Conservation (phyloP, 352 stramenopile genomes). For the Globisporangium nagaii region DNA sequence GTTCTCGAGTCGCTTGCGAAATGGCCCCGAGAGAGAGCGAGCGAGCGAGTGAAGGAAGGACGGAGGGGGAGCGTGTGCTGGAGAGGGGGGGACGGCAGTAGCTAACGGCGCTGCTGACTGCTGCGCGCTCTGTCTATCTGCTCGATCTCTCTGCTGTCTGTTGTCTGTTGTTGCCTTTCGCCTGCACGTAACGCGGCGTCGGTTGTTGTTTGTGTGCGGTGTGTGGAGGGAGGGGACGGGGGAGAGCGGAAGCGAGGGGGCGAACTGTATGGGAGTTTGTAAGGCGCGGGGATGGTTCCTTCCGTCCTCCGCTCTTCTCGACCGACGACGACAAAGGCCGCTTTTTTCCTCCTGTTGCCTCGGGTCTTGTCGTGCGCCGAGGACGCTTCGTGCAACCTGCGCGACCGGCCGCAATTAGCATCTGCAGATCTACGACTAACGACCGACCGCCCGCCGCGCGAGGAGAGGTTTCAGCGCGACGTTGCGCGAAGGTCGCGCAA, state of each 20-base stretch:
- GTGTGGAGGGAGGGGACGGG: no score
- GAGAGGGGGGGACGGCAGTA: not conserved
- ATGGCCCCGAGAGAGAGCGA: not conserved
- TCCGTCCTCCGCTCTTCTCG: slow-evolving; percentile 3
- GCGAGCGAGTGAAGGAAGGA: not conserved
- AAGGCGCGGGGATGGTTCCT: not conserved
- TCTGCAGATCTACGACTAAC: not conserved
- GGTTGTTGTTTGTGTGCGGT: not conserved
- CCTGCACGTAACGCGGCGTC: slow-evolving; percentile 4
- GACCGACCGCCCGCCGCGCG: slow-evolving; percentile 4
- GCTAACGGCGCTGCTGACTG: slow-evolving; percentile 1
- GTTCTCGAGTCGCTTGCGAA: slow-evolving; percentile 7
- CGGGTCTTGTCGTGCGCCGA: slow-evolving; percentile 2
- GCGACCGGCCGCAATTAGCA: slow-evolving; percentile 7
- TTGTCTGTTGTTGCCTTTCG: no score
- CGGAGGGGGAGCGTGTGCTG: not conserved
- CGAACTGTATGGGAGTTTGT: not conserved
- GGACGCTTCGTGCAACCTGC: slow-evolving; percentile 16
- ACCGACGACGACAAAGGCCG: slow-evolving; percentile 6
- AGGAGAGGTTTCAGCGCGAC: slow-evolving; percentile 9
- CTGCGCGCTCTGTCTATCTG: slow-evolving; percentile 4
- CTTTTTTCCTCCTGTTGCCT: no score
- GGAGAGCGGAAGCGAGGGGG: not conserved
- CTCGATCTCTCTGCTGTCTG: slow-evolving; percentile 2
- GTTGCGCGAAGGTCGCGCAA: slow-evolving; percentile 15